phyloP scores from a whole-genome alignment of 371 early-diverging fungal species.

The Rhizopus stolonifer region DNA sequence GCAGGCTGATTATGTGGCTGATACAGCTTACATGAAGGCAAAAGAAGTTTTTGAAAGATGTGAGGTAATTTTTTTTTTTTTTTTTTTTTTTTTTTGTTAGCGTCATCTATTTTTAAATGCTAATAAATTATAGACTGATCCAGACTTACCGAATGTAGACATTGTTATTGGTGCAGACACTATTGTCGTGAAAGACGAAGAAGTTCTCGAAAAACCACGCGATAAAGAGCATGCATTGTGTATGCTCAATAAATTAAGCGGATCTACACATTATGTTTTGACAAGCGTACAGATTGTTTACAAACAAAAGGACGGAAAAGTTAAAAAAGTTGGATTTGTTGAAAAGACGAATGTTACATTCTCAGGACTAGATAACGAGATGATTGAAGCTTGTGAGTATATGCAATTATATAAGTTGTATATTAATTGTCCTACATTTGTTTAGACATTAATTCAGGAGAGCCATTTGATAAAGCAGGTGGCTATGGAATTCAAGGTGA shows the following conservation, averaged over 20 bases:
- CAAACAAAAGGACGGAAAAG: constrained; percentile 17
- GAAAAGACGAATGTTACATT: constrained; percentile 54
- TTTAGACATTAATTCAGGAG: constrained; percentile 43
- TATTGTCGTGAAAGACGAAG: constrained; percentile 60
- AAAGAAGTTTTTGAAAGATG: constrained; percentile 39
- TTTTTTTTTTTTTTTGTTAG: no score
- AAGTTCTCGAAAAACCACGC: constrained; percentile 64
- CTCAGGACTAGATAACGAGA: constrained; percentile 42
- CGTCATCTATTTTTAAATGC: neutral
- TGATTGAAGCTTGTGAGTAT: constrained; percentile 66
- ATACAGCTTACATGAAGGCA: constrained; percentile 44
- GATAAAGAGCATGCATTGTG: constrained; percentile 52
- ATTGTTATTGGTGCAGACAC: constrained; percentile 85
- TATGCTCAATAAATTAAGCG: constrained; percentile 59
- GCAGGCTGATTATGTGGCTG: constrained; percentile 31
- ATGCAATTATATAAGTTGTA: constrained; percentile 5
- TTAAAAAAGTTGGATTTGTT: constrained; percentile 35
- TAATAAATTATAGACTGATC: constrained; percentile 20
- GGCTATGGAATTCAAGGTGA: constrained; percentile 84
- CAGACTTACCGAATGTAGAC: constrained; percentile 39
- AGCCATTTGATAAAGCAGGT: constrained; percentile 79
- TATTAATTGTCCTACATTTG: constrained; percentile 14
- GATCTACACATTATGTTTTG: constrained; percentile 60
- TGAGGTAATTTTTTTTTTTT: constrained; percentile 26
- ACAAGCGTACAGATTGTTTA: constrained; percentile 63